phyloP scores from a whole-genome alignment of 2,329 filamentous ascomycete genomes.

The Domatiomyces globalis region DNA sequence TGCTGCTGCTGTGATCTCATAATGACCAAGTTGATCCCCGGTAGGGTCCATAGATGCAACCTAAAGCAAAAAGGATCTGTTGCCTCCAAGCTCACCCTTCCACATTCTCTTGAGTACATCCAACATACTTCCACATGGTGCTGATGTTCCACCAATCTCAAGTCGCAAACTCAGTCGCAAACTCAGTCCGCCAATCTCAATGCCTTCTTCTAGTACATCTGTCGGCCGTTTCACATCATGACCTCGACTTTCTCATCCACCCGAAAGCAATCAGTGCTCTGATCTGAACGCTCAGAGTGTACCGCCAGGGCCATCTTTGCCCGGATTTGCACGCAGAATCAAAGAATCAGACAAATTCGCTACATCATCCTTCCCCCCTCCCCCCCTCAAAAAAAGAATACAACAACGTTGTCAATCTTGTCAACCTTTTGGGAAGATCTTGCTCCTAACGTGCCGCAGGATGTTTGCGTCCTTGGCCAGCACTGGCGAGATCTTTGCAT shows the following conservation, averaged over 20 bases:
- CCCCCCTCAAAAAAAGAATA: neutral
- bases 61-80: neutral
- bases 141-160: too few species aligned
- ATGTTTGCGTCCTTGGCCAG: constrained; percentile 62
- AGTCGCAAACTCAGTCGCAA: neutral
- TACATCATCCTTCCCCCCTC: neutral
- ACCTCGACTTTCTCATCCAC: neutral
- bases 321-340: neutral
- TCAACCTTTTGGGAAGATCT: constrained; percentile 22
- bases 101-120: neutral
- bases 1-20: neutral
- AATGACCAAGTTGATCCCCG: neutral
- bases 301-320: neutral
- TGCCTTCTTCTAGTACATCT: neutral
- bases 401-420: neutral
- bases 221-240: neutral
- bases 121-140: neutral
- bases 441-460: constrained; percentile 39
- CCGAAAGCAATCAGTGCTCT: neutral
- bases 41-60: neutral
- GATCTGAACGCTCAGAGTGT: neutral
- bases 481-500: constrained; percentile 59
- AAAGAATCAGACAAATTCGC: neutral
- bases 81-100: neutral
- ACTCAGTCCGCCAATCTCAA: too few species aligned